Evolutionary conservation across 208 protist species (phyloP).

Genomic region (Leishmania aethiopica): DNA sequence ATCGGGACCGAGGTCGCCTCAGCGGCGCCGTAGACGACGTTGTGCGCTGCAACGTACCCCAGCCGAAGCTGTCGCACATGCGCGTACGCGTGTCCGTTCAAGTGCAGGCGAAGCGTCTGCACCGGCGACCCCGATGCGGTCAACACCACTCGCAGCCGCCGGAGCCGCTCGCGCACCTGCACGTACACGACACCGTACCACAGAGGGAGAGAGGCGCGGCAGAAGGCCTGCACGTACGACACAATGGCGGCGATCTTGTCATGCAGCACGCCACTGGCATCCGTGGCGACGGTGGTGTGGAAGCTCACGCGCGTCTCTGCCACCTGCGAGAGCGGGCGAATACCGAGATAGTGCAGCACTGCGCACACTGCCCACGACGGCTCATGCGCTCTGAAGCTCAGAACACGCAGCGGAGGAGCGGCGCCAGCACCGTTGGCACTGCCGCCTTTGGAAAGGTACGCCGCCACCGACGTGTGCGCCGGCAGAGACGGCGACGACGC

Average conservation of each 20-base stretch:
- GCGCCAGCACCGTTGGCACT: neutral
- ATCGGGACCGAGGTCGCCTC: constrained; percentile 46
- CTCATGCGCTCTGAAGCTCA: constrained; percentile 42
- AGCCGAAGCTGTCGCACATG: constrained; percentile 41
- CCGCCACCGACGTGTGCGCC: neutral
- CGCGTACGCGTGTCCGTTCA: constrained; percentile 30
- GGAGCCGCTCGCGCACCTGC: constrained; percentile 33
- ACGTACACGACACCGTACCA: constrained; percentile 42
- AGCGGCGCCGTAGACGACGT: constrained; percentile 68
- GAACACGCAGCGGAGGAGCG: constrained; percentile 36
- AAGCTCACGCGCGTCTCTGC: constrained; percentile 46
- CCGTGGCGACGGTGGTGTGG: constrained; percentile 20
- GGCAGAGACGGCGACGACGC: neutral
- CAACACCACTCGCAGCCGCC: constrained; percentile 44
- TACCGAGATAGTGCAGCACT: constrained; percentile 47
- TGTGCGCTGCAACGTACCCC: constrained; percentile 67
- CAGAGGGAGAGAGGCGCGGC: constrained; percentile 20
- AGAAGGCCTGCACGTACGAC: constrained; percentile 56
- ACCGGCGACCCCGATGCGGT: constrained; percentile 5
- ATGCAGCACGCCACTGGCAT: constrained; percentile 40
- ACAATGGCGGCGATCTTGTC: constrained; percentile 36
- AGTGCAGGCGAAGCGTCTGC: constrained; percentile 23
- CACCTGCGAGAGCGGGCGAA: constrained; percentile 45
- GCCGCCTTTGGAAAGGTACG: neutral
- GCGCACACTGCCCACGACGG: constrained; percentile 50